These are phyloP conservation scores for Ilyonectria robusta DNA, from an alignment of 2,329 filamentous ascomycete species.

Conservation along the genomic window DNA sequence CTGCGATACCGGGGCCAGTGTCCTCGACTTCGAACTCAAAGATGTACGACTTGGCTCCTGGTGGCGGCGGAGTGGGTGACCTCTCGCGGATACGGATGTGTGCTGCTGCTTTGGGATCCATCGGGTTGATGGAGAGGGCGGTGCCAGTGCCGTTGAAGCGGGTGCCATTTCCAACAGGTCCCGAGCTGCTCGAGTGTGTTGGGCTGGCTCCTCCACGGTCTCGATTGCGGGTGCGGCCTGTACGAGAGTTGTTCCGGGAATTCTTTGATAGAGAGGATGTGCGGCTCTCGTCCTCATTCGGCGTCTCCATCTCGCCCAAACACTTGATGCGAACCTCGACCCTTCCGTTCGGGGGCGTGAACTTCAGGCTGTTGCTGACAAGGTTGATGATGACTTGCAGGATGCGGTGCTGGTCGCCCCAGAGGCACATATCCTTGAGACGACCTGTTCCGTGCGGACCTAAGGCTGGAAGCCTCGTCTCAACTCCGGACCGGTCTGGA, in stretches of 20 bases:
- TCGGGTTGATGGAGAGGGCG: constrained; percentile 74
- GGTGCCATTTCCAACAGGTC: constrained; percentile 43
- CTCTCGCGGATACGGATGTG: constrained; percentile 67
- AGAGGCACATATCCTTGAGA: constrained; percentile 87
- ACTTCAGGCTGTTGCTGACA: constrained; percentile 92
- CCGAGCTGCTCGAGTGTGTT: constrained; percentile 66
- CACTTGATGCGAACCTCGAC: constrained; percentile 85
- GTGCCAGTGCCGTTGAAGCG: constrained; percentile 58
- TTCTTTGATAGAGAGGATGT: constrained; percentile 67
- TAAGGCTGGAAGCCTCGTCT: constrained; percentile 66
- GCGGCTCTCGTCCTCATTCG: constrained; percentile 62
- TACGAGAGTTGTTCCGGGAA: constrained; percentile 60
- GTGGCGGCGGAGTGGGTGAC: constrained; percentile 72
- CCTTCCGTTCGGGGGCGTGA: constrained; percentile 82
- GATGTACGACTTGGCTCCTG: constrained; percentile 74
- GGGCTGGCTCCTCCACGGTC: constrained; percentile 63
- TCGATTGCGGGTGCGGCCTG: constrained; percentile 58
- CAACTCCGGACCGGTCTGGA: constrained; percentile 51
- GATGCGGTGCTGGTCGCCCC: constrained; percentile 94
- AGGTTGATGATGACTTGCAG: constrained; percentile 95
- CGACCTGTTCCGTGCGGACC: constrained; percentile 77
- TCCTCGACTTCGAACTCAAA: constrained; percentile 94
- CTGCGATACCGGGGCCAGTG: constrained; percentile 87
- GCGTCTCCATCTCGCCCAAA: constrained; percentile 69
- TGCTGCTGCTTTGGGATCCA: constrained; percentile 67